Evolutionary conservation across 805 yeast genomes (phyloP).

Genomic region (Metschnikowia sp.): DNA sequence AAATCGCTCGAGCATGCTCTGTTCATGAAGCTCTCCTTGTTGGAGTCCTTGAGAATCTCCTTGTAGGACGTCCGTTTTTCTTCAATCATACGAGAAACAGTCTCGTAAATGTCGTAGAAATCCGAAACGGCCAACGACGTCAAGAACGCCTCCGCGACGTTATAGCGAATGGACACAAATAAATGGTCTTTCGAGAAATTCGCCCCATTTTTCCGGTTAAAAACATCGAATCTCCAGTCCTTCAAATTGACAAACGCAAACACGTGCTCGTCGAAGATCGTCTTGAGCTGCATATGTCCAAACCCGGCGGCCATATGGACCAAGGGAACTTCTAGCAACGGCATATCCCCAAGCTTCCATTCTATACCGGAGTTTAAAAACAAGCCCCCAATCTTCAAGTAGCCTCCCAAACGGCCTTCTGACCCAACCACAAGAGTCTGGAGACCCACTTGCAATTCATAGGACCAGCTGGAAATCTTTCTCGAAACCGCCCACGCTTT

Average conservation of each 20-base stretch:
- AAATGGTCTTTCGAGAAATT: conserved; percentile 57
- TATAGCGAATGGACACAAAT: conserved; percentile 48
- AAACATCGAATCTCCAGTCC: conserved; percentile 50
- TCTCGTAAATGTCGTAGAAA: conserved; percentile 69
- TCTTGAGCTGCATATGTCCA: conserved; percentile 52
- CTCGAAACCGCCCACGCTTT: conserved; percentile 66
- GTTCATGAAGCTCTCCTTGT: conserved; percentile 15
- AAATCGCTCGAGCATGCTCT: conserved; percentile 1
- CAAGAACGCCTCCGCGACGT: conserved; percentile 55
- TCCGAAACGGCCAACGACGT: conserved; percentile 88
- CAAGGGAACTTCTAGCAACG: conserved; percentile 56
- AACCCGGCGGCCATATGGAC: conserved; percentile 60
- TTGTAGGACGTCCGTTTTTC: conserved; percentile 71
- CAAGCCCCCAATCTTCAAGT: conserved; percentile 46
- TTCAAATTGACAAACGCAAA: conserved; percentile 62
- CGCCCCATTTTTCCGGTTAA: conserved; percentile 60
- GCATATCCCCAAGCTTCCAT: conserved; percentile 54
- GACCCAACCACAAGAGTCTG: conserved; percentile 50
- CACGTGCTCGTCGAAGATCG: conserved; percentile 81
- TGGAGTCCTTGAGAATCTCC: conserved; percentile 68
- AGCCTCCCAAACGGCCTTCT: conserved; percentile 80
- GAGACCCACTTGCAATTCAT: conserved; percentile 60
- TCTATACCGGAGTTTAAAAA: conserved; percentile 62
- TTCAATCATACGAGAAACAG: conserved; percentile 66
- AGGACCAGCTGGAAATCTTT: conserved; percentile 68